A percentile compares a stretch with the other conserved stretches of the same genome.
Evolutionary conservation across 805 yeast species (phyloP).

Genomic region (Wickerhamomyces ciferrii): DNA sequence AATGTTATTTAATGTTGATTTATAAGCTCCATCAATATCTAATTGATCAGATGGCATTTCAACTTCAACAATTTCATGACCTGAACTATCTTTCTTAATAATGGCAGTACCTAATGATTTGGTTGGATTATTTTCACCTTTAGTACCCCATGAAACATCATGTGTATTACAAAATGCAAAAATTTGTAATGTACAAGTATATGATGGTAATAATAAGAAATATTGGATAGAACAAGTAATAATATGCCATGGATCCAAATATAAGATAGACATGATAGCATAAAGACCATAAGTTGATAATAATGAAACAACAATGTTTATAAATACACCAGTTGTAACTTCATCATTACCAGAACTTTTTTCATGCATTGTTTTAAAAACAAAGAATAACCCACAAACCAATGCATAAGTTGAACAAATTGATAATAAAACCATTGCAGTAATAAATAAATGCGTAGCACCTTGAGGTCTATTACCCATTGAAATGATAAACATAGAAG

Average conservation of each 20-base stretch:
- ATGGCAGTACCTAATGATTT: slow-evolving; percentile 72
- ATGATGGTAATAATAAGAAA: slow-evolving; percentile 84
- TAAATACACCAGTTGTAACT: slow-evolving; percentile 44
- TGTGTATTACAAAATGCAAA: slow-evolving; percentile 98
- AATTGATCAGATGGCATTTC: slow-evolving; percentile 65
- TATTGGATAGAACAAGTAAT: slow-evolving; percentile 84
- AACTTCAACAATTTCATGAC: slow-evolving; percentile 73
- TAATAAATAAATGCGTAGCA: slow-evolving; percentile 70
- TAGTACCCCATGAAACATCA: slow-evolving; percentile 99
- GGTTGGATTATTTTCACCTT: slow-evolving; percentile 79
- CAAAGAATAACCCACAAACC: slow-evolving; percentile 77
- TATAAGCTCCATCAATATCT: slow-evolving; percentile 79
- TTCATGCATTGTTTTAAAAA: slow-evolving; percentile 45
- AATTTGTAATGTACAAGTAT: slow-evolving; percentile 87
- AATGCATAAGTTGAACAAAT: slow-evolving; percentile 79
- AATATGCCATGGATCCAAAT: slow-evolving; percentile 96
- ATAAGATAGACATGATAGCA: slow-evolving; percentile 72
- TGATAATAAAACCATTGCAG: slow-evolving; percentile 67
- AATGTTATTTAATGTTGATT: slow-evolving; percentile 66
- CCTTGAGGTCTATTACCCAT: slow-evolving; percentile 99
- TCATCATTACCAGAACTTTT: slow-evolving; percentile 16
- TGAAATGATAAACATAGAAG: slow-evolving; percentile 86
- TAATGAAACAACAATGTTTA: slow-evolving; percentile 78
- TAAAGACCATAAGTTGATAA: slow-evolving; percentile 91
- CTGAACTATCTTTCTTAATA: slow-evolving; percentile 63